Evolutionary conservation across 1,284 basidiomycete genomes (phyloP).

Genomic region (Cystobasidium sp.): DNA sequence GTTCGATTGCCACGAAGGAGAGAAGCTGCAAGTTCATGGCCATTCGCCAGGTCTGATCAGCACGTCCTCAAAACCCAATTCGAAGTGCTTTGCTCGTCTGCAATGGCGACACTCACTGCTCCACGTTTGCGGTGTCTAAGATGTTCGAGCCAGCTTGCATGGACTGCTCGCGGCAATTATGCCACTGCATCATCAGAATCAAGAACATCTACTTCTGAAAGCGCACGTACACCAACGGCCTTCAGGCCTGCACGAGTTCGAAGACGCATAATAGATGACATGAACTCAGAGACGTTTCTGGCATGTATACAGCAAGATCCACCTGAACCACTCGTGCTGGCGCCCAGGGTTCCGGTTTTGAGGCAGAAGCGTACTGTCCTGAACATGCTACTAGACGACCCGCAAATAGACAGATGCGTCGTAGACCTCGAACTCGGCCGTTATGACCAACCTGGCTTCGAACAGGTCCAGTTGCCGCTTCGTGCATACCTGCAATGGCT

Average conservation of each 20-base stretch:
- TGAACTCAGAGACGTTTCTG: slow-evolving; percentile 3
- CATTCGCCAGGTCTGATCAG: no score
- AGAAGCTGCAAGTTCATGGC: no score
- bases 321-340: slow-evolving; percentile 13
- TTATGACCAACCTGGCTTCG: slow-evolving; percentile 34
- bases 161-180: neutral
- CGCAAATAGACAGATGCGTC: slow-evolving; percentile 23
- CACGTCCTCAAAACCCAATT: no score
- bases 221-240: neutral
- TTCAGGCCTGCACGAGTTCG: slow-evolving; percentile 24
- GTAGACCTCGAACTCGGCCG: slow-evolving; percentile 43
- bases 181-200: neutral
- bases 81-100: neutral
- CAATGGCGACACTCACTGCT: neutral
- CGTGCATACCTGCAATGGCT: slow-evolving; percentile 41
- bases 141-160: neutral
- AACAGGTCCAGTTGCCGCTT: slow-evolving; percentile 41
- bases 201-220: neutral
- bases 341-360: neutral
- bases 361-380: slow-evolving; percentile 15
- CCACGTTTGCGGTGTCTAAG: neutral
- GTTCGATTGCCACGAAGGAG: no score
- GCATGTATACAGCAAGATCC: slow-evolving; percentile 7
- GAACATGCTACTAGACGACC: slow-evolving; percentile 35
- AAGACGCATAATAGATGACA: slow-evolving; percentile 15